Evolutionary conservation across 1,284 basidiomycete species (phyloP).

Genomic region (Waitea zeae): DNA sequence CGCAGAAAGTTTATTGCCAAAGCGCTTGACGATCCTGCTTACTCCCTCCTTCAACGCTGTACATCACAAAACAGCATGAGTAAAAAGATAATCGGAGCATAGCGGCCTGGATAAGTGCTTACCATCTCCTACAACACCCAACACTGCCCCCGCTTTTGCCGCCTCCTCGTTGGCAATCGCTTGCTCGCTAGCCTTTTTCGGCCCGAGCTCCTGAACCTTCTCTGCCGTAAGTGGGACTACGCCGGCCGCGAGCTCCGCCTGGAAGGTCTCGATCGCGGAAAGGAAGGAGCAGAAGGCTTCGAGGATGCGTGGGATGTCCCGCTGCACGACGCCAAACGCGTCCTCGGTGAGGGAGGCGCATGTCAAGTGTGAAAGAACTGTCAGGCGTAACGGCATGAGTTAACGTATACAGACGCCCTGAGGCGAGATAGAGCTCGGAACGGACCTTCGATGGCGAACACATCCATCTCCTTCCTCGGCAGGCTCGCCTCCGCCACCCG

Average conservation of each 20-base stretch:
- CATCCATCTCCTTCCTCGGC: slow-evolving; percentile 40
- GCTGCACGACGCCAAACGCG: slow-evolving; percentile 65
- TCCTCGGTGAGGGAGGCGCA: slow-evolving; percentile 66
- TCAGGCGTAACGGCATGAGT: neutral
- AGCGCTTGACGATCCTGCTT: slow-evolving; percentile 49
- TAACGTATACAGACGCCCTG: slow-evolving; percentile 1
- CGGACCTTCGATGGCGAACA: slow-evolving; percentile 38
- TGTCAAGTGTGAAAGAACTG: slow-evolving; percentile 54
- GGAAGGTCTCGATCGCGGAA: slow-evolving; percentile 44
- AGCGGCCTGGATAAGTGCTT: slow-evolving; percentile 13
- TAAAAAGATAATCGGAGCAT: slow-evolving; percentile 2
- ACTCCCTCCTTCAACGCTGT: slow-evolving; percentile 56
- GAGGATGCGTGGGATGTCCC: slow-evolving; percentile 65
- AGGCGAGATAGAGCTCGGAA: slow-evolving; percentile 3
- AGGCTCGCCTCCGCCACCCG: slow-evolving; percentile 33
- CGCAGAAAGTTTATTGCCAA: slow-evolving; percentile 55
- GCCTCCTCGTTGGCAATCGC: slow-evolving; percentile 23
- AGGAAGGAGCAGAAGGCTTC: slow-evolving; percentile 60
- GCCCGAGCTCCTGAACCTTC: slow-evolving; percentile 8
- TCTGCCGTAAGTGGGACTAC: neutral
- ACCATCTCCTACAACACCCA: slow-evolving; percentile 47
- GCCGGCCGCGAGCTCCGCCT: slow-evolving; percentile 19
- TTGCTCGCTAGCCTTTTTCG: slow-evolving; percentile 14
- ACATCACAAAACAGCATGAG: no score
- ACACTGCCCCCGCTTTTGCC: slow-evolving; percentile 29